These are phyloP conservation scores for Coemansia sp. DNA, from an alignment of 371 early-diverging fungal genomes.

Conservation along the genomic window DNA sequence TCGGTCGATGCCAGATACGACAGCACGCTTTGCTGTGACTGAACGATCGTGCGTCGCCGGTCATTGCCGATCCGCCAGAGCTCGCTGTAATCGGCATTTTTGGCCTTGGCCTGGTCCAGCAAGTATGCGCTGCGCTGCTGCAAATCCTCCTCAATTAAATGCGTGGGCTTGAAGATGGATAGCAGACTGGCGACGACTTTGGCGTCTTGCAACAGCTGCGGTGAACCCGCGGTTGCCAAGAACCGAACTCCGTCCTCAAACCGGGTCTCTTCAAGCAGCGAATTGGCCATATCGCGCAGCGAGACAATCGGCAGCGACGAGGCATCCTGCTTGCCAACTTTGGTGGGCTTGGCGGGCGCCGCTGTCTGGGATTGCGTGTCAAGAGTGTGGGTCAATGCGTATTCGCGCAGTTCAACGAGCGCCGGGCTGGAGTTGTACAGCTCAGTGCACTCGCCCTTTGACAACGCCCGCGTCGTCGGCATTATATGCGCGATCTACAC, in stretches of 20 bases:
- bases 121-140: constrained; percentile 31
- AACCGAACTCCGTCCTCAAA: constrained; percentile 40
- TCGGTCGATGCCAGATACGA: constrained; percentile 15
- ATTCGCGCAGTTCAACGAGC: constrained; percentile 36
- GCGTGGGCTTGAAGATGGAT: constrained; percentile 27
- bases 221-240: constrained; percentile 9
- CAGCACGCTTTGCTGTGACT: constrained; percentile 31
- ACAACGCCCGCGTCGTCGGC: constrained; percentile 3
- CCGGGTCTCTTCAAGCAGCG: constrained; percentile 39
- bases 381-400: constrained; percentile 9
- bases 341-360: neutral
- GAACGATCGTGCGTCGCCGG: constrained; percentile 21
- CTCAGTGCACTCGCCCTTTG: constrained; percentile 19
- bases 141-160: constrained; percentile 30
- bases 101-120: constrained; percentile 7
- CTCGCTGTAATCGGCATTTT: constrained; percentile 18
- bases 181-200: constrained; percentile 19
- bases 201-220: constrained; percentile 16
- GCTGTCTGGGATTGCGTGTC: neutral
- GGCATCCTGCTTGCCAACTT: neutral
- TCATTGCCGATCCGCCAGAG: constrained; percentile 32
- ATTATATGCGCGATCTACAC: constrained; percentile 10
- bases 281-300: constrained; percentile 22
- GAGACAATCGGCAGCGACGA: constrained; percentile 19
- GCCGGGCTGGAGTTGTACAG: constrained; percentile 19